These are phyloP conservation scores for Penicillium tannophilum DNA, from an alignment of 495 filamentous ascomycete genomes.

Conservation along the genomic window DNA sequence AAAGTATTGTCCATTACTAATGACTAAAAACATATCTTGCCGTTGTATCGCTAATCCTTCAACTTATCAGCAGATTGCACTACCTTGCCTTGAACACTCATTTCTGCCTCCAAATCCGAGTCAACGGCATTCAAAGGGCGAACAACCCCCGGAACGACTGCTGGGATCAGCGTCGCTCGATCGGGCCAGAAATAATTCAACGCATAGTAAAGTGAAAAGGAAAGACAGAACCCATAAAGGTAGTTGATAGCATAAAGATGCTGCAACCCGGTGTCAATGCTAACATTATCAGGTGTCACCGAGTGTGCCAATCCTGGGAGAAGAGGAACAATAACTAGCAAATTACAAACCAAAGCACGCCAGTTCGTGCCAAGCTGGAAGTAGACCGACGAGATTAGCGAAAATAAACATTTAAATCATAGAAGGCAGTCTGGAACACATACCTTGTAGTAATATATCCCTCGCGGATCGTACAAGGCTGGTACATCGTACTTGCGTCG, in stretches of 20 bases:
- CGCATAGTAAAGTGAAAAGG: constrained; percentile 39
- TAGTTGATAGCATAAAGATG: constrained; percentile 55
- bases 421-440: neutral
- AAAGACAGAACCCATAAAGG: constrained; percentile 51
- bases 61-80: neutral
- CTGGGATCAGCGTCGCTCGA: neutral
- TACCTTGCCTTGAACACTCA: neutral
- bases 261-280: constrained; percentile 22
- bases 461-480: constrained; percentile 14
- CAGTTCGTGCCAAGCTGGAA: neutral
- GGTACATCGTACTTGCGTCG: constrained; percentile 47
- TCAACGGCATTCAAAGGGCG: neutral
- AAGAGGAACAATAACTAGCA: constrained; percentile 25
- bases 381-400: no score
- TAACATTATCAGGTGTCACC: constrained; percentile 23
- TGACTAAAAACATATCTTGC: no score
- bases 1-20: no score
- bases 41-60: no score
- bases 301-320: constrained; percentile 36
- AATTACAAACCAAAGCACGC: neutral
- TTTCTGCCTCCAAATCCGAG: neutral
- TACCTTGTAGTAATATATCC: neutral
- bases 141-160: neutral
- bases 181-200: constrained; percentile 13
- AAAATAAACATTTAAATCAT: neutral